These are phyloP conservation scores for Xylona heveae DNA, from an alignment of 495 filamentous ascomycete species.

Conservation along the genomic window DNA sequence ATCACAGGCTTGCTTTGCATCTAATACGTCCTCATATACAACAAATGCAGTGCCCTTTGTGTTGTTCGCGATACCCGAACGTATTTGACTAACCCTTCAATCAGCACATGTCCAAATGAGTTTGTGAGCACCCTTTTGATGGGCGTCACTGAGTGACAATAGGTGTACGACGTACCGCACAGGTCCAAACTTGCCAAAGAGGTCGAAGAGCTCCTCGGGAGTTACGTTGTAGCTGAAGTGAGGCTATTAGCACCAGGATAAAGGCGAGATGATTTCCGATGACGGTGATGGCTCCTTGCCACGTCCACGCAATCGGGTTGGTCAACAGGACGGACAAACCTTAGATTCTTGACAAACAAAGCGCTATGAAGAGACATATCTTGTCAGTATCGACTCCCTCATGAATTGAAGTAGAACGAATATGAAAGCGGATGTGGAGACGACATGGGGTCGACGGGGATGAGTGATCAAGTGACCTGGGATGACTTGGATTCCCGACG, in stretches of 20 bases:
- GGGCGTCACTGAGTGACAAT: too few relatives aligned
- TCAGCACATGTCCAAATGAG: conserved; percentile 12
- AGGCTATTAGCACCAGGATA: background rate
- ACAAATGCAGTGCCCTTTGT: conserved; percentile 98
- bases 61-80: conserved; percentile 90
- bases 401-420: too few relatives aligned
- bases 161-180: conserved; percentile 76
- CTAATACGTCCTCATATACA: conserved; percentile 97
- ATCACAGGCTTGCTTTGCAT: conserved; percentile 96
- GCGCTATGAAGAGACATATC: conserved; percentile 35
- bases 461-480: too few relatives aligned
- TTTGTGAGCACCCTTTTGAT: too few relatives aligned
- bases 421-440: too few relatives aligned
- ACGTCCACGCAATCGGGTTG: background rate
- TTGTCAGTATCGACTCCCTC: too few relatives aligned
- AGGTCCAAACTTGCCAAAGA: conserved; percentile 86
- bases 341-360: conserved; percentile 96
- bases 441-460: too few relatives aligned
- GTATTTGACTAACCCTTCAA: conserved; percentile 59
- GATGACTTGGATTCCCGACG: conserved; percentile 15
- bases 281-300: conserved; percentile 4
- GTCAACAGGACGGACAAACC: conserved; percentile 28
- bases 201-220: conserved; percentile 79
- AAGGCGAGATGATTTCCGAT: background rate
- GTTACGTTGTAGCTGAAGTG: conserved; percentile 73